Conservation (phyloP, 352 stramenopile genomes). For the Pythium scleroteichum region DNA sequence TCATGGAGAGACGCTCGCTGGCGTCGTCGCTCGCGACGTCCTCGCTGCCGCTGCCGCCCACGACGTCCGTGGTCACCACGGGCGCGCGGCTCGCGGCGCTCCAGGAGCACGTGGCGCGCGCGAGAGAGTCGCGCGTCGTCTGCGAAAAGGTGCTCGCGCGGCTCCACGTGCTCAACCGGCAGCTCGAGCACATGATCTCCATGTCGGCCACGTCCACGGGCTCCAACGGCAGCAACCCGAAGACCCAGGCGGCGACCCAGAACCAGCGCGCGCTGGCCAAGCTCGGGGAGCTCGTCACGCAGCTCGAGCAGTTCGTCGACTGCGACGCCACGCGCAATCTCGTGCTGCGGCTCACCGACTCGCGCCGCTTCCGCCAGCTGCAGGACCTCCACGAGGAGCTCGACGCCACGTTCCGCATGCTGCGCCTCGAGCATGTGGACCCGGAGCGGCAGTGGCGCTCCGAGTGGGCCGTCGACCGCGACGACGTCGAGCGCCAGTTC, state of each 20-base stretch:
- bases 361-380: slow-evolving; percentile 24
- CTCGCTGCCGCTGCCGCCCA: not conserved
- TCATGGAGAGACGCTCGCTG: slow-evolving; percentile 13
- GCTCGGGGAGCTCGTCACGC: slow-evolving; percentile 21
- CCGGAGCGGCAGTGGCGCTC: slow-evolving; percentile 42
- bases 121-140: slow-evolving; percentile 18
- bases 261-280: slow-evolving; percentile 17
- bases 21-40: slow-evolving; percentile 6
- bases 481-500: slow-evolving; percentile 46
- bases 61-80: slow-evolving; percentile 16
- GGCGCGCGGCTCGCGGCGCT: slow-evolving; percentile 20
- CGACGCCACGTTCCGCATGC: slow-evolving; percentile 23
- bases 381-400: slow-evolving; percentile 30
- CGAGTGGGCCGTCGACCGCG: slow-evolving; percentile 48
- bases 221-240: slow-evolving; percentile 15
- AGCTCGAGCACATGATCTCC: slow-evolving; percentile 32
- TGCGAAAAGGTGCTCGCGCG: slow-evolving; percentile 29
- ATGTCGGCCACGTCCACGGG: slow-evolving; percentile 26
- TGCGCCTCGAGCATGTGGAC: slow-evolving; percentile 51
- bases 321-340: slow-evolving; percentile 22
- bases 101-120: slow-evolving; percentile 7
- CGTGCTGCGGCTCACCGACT: slow-evolving; percentile 27
- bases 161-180: slow-evolving; percentile 24
- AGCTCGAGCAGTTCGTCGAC: slow-evolving; percentile 22
- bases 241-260: slow-evolving; percentile 17